Evolutionary conservation across 176 grass and related monocot genomes (phyloP), one percentile per base, ranked within the genome.

Genomic region (Oryza officinalis): DNA sequence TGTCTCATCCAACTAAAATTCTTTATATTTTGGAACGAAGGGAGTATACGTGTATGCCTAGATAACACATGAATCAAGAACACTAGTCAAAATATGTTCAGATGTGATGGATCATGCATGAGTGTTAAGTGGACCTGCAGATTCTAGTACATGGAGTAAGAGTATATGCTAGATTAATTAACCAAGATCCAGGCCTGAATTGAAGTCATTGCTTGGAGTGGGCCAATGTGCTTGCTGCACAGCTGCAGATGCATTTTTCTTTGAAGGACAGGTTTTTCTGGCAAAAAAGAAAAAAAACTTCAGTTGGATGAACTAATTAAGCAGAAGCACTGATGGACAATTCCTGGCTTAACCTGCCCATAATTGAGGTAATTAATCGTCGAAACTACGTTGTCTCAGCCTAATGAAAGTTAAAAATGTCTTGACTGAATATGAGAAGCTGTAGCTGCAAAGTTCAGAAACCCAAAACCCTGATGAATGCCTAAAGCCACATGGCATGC

Each of bases 21-120:
- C n/a, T n/a, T n/a, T n/a, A n/a, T n/a, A n/a, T n/a, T n/a, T n/a
- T n/a, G n/a, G n/a, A n/a, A n/a, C n/a, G n/a, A n/a, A n/a, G n/a
- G n/a, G n/a, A n/a, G n/a, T n/a, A 9, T 13, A 54, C 9, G 6
- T n/a, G n/a, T 7, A 64, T 65, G 49, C 33, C 50, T 28, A 64
- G 50, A 61, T 61, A 61, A 25, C 50, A 64, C 77, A 80, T 20
- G 54, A 31, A 75, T 85, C 77, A 85, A 65, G 63, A 47, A 44
- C 50, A 44, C 50, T 69, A 63, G 77, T 85, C 81, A 84, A 79
- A 74, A 32, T 45, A 27, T 13, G 35, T 14, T 74, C 47, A 78
- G 59, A 27, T 14, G 23, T 81, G 47, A 27, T 43, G 57, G n/a
- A 61, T 61, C 57, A 25, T 61, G 31, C 37, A 26, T 25, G 50